Evolutionary conservation across 2,329 filamentous ascomycete genomes (phyloP), one percentile per base, ranked within the genome.

Genomic region (Xylariomycetidae sp.): DNA sequence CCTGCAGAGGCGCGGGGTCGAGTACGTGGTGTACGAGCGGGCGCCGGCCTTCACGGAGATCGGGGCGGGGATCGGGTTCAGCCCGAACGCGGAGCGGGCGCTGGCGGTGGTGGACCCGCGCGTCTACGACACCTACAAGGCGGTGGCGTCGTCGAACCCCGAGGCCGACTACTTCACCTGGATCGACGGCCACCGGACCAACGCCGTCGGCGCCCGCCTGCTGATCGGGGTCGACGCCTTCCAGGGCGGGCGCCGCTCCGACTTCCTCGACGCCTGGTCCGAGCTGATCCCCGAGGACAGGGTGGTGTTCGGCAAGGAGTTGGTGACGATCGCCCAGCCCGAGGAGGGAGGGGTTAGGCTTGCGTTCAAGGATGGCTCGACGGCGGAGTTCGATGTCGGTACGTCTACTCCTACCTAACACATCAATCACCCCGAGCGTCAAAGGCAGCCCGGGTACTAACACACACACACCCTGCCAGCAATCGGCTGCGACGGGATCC

Each of bases 401-500:
- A 37, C 39, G 46, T 43, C 37, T n/a, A 8, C 4, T n/a, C n/a
- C n/a, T n/a, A n/a, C n/a, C n/a, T n/a, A n/a, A n/a, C n/a, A n/a
- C n/a, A n/a, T n/a, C n/a, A n/a, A n/a, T n/a, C n/a, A n/a, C n/a
- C n/a, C n/a, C n/a, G n/a, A n/a, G n/a, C n/a, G n/a, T n/a, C n/a
- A n/a, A n/a, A n/a, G n/a, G n/a, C n/a, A n/a, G n/a, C n/a, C n/a
- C n/a, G n/a, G n/a, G n/a, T n/a, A n/a, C n/a, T n/a, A n/a, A 39
- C 31, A 31, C 36, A 27, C 10, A 22, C 7, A 17, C 4, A 25
- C 22, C n/a, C 28, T 13, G 3, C 3, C 41, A 54, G 69, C 77
- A 0, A 61, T 82, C 35, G 77, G 74, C 5, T 79, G 74, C 48
- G 79, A 83, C 53, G 79, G 79, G 1, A 77, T 83, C 47, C 76